Conservation (phyloP, 1,139 yeast species). For the Arxiozyma bovina region DNA sequence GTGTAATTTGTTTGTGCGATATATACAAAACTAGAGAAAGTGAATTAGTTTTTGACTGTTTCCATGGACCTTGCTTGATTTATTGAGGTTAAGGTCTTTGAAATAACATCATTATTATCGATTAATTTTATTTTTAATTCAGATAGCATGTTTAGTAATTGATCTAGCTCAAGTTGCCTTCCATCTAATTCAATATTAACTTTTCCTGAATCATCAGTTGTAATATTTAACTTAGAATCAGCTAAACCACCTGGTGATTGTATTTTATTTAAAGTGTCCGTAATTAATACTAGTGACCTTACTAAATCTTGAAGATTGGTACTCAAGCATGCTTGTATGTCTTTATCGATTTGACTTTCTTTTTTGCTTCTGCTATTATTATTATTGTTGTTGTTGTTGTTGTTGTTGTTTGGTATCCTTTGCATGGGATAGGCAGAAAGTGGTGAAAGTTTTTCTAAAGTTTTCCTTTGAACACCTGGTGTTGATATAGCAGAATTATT, state of each 20-base stretch:
- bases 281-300: constrained; percentile 3
- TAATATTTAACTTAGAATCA: background rate
- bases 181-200: background rate
- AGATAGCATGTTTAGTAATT: background rate
- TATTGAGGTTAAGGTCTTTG: background rate
- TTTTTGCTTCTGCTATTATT: background rate
- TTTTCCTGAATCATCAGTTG: background rate
- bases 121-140: constrained; percentile 1
- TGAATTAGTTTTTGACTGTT: background rate
- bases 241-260: background rate
- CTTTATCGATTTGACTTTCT: background rate
- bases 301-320: constrained; percentile 2
- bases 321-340: background rate
- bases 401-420: background rate
- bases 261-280: constrained; percentile 3
- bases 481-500: background rate
- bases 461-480: background rate
- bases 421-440: background rate
- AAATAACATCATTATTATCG: background rate
- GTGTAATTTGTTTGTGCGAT: background rate
- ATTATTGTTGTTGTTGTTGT: too few species aligned
- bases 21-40: background rate
- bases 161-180: background rate
- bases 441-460: background rate
- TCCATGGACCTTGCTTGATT: background rate